phyloP scores from a whole-genome alignment of 2,329 filamentous ascomycete species.

The Botrytis squamosa region DNA sequence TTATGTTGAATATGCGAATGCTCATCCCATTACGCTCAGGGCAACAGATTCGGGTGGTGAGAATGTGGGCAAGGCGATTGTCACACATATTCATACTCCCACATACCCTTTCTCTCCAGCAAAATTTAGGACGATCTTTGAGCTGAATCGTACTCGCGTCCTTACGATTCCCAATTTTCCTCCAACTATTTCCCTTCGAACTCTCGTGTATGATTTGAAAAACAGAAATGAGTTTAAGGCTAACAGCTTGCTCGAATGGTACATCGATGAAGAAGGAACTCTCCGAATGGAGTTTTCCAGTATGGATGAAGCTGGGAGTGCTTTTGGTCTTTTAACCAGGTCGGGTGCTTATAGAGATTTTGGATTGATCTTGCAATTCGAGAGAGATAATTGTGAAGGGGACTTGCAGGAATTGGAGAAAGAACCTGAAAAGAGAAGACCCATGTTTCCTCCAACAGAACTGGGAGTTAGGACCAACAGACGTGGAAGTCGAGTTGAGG shows the following conservation, averaged over 20 bases:
- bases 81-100: constrained; percentile 30
- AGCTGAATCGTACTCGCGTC: constrained; percentile 23
- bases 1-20: constrained; percentile 28
- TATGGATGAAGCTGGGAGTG: constrained; percentile 25
- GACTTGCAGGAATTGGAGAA: constrained; percentile 29
- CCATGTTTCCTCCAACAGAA: not conserved
- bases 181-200: constrained; percentile 17
- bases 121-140: not conserved
- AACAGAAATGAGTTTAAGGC: constrained; percentile 20
- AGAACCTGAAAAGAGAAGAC: constrained; percentile 1
- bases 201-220: constrained; percentile 22
- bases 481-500: constrained; percentile 17
- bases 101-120: constrained; percentile 28
- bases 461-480: not conserved
- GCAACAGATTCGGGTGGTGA: not conserved
- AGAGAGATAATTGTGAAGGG: constrained; percentile 33
- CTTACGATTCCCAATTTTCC: constrained; percentile 28
- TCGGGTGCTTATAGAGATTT: constrained; percentile 24
- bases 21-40: constrained; percentile 25
- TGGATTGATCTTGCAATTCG: constrained; percentile 24
- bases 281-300: constrained; percentile 33
- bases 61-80: constrained; percentile 16
- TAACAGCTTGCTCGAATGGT: constrained; percentile 28
- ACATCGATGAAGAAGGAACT: constrained; percentile 26
- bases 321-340: constrained; percentile 26